Percentiles rank a stretch among this genome's conserved stretches.
These are phyloP conservation scores for Monosporascus cannonballus DNA, from an alignment of 2,329 filamentous ascomycete genomes.

Conservation along the genomic window DNA sequence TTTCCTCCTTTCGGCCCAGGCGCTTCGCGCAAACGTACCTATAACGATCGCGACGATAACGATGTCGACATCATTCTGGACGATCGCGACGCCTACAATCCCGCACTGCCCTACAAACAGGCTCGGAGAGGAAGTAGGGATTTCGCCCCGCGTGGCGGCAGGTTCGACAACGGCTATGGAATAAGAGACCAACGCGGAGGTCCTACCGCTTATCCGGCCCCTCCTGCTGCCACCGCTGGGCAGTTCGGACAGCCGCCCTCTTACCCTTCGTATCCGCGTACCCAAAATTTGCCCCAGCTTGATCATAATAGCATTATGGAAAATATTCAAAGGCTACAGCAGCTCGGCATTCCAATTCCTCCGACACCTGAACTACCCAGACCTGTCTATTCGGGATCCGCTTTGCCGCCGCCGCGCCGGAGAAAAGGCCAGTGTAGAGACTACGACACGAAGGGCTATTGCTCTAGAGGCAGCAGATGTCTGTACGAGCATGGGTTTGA, in stretches of 20 bases:
- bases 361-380: conserved; percentile 31
- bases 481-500: conserved; percentile 62
- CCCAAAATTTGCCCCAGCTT: conserved; percentile 37
- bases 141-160: conserved; percentile 28
- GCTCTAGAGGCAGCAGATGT: conserved; percentile 60
- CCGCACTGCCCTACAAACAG: conserved; percentile 51
- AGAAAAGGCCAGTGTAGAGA: conserved; percentile 55
- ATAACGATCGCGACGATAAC: conserved; percentile 45
- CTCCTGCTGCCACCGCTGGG: conserved; percentile 2
- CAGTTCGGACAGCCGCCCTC: conserved; percentile 16
- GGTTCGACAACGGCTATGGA: conserved; percentile 26
- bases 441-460: conserved; percentile 69
- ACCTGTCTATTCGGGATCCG: conserved; percentile 22
- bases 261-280: conserved; percentile 17
- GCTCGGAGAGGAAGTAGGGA: conserved; percentile 44
- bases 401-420: conserved; percentile 20
- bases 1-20: conserved; percentile 10
- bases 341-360: conserved; percentile 44
- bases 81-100: conserved; percentile 11
- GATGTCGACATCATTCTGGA: conserved; percentile 29
- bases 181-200: conserved; percentile 22
- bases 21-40: conserved; percentile 47
- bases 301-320: conserved; percentile 57
- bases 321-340: conserved; percentile 55
- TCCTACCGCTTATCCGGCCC: conserved; percentile 3